Conservation (phyloP, 495 filamentous ascomycete species). For the Penicillium goetzii region DNA sequence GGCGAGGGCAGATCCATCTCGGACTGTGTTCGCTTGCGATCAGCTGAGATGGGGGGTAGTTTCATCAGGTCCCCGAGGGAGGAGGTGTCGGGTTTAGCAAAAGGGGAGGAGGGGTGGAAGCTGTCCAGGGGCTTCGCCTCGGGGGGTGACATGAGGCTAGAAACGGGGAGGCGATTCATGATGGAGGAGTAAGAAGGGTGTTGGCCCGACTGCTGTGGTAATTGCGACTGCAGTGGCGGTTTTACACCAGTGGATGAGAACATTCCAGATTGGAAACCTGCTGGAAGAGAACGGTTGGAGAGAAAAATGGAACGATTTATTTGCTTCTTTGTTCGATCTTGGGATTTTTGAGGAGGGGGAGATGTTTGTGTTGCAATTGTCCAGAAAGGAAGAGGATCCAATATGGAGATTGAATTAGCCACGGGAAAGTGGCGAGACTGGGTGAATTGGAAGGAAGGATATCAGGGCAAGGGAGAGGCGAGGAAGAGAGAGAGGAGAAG, state of each 20-base stretch:
- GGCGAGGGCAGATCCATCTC: constrained; percentile 66
- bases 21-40: constrained; percentile 52
- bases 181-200: constrained; percentile 28
- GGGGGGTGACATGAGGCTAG: constrained; percentile 77
- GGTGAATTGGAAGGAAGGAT: not conserved
- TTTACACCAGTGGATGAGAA: constrained; percentile 10
- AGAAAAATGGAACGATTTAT: not conserved
- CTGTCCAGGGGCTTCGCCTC: constrained; percentile 65
- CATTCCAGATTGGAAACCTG: constrained; percentile 4
- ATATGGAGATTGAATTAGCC: not conserved
- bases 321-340: constrained; percentile 4
- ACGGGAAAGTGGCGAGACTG: constrained; percentile 1
- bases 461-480: not conserved
- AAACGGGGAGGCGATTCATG: constrained; percentile 57
- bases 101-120: constrained; percentile 52
- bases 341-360: not conserved
- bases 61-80: constrained; percentile 50
- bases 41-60: constrained; percentile 52
- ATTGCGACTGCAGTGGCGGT: constrained; percentile 8
- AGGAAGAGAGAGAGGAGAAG: not conserved
- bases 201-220: constrained; percentile 6
- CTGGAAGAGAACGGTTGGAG: not conserved
- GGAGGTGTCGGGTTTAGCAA: constrained; percentile 34
- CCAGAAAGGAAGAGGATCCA: constrained; percentile 1
- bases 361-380: constrained; percentile 1